phyloP scores from a whole-genome alignment of 2,329 filamentous ascomycete genomes.

The Grosmannia serpens region DNA sequence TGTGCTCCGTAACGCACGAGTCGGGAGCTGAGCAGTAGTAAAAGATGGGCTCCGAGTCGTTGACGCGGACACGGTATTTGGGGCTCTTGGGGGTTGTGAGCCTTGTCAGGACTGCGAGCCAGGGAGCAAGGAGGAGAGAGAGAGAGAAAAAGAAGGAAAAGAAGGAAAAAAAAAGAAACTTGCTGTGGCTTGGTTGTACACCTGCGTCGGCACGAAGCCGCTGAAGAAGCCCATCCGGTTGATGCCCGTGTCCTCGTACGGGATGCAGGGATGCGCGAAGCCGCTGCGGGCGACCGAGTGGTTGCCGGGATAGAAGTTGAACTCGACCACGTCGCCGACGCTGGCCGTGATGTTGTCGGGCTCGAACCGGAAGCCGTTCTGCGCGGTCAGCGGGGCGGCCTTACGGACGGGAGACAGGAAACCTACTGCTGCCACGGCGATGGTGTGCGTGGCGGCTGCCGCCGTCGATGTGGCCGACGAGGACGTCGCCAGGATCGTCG shows the following conservation, averaged over 20 bases:
- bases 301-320: slow-evolving; percentile 49
- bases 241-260: slow-evolving; percentile 40
- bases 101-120: no score
- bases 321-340: slow-evolving; percentile 42
- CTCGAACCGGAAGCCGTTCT: slow-evolving; percentile 22
- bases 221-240: slow-evolving; percentile 42
- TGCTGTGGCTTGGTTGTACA: slow-evolving; percentile 19
- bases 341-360: slow-evolving; percentile 24
- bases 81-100: slow-evolving; percentile 22
- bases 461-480: slow-evolving; percentile 7
- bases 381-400: slow-evolving; percentile 12
- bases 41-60: slow-evolving; percentile 52
- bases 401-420: slow-evolving; percentile 16
- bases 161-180: slow-evolving; percentile 12
- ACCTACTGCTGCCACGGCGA: slow-evolving; percentile 20
- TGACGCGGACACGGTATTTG: slow-evolving; percentile 34
- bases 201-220: slow-evolving; percentile 33
- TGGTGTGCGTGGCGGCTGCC: slow-evolving; percentile 14
- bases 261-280: slow-evolving; percentile 50
- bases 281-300: slow-evolving; percentile 54
- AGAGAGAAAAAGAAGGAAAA: no score
- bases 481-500: slow-evolving; percentile 1
- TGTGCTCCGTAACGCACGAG: slow-evolving; percentile 53
- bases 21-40: slow-evolving; percentile 58
- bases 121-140: slow-evolving; percentile 5